These are phyloP conservation scores for Fusarium sp. DNA, from an alignment of 2,329 filamentous ascomycete species.

Conservation along the genomic window DNA sequence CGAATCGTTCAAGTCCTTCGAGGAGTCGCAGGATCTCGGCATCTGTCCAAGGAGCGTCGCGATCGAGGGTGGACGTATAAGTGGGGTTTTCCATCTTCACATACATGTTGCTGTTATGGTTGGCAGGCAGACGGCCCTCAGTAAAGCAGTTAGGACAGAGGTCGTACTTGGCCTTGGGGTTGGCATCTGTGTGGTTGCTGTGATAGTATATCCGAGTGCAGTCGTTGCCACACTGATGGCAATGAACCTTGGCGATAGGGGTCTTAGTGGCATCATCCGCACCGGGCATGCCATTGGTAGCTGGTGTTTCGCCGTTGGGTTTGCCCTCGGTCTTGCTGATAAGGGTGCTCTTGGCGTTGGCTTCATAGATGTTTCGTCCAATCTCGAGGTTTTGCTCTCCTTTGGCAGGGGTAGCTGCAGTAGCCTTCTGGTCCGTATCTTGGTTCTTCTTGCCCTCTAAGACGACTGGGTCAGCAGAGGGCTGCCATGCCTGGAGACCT, in stretches of 20 bases:
- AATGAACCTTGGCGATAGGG: constrained; percentile 79
- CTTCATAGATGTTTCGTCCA: constrained; percentile 94
- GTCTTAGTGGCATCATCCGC: constrained; percentile 74
- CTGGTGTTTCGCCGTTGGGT: constrained; percentile 79
- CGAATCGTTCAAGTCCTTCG: constrained; percentile 91
- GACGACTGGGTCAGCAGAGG: constrained; percentile 80
- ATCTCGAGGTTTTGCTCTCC: constrained; percentile 91
- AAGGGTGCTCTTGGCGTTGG: constrained; percentile 82
- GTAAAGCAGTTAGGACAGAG: constrained; percentile 92
- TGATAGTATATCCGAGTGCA: constrained; percentile 78
- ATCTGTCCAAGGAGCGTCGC: constrained; percentile 91
- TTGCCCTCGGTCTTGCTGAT: constrained; percentile 78
- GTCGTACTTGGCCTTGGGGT: constrained; percentile 81
- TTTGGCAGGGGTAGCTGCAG: constrained; percentile 75
- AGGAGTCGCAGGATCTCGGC: constrained; percentile 89
- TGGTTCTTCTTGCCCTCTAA: constrained; percentile 70
- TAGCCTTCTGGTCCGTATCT: constrained; percentile 81
- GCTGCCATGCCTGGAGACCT: constrained; percentile 95
- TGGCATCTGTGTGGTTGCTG: constrained; percentile 68
- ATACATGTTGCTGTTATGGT: constrained; percentile 84
- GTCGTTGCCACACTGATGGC: constrained; percentile 92
- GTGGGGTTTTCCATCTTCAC: constrained; percentile 89
- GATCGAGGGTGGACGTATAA: constrained; percentile 82
- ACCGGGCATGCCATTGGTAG: constrained; percentile 73
- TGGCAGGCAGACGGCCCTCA: constrained; percentile 84